These are phyloP conservation scores for Beauveria australis DNA, from an alignment of 2,329 filamentous ascomycete species.

Conservation along the genomic window DNA sequence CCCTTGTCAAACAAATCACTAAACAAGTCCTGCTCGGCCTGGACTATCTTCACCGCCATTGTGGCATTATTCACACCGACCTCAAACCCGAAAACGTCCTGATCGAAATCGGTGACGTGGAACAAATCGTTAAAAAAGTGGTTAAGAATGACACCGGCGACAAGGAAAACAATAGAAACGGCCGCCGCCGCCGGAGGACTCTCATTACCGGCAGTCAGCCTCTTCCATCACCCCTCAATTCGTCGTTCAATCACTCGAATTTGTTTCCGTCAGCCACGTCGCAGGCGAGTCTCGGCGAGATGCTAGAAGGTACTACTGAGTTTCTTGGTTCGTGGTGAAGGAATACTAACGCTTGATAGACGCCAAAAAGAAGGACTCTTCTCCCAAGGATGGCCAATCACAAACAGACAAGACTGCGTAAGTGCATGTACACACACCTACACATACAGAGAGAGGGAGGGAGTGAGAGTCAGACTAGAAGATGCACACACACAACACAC, in stretches of 20 bases:
- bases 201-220: constrained; percentile 97
- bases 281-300: constrained; percentile 72
- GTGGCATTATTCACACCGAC: constrained; percentile 97
- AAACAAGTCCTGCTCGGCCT: constrained; percentile 94
- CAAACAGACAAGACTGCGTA: constrained; percentile 92
- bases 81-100: constrained; percentile 96
- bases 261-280: constrained; percentile 56
- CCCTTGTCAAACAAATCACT: constrained; percentile 95
- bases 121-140: constrained; percentile 94
- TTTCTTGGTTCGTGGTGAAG: no score
- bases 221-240: constrained; percentile 86
- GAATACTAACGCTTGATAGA: constrained; percentile 15
- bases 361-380: constrained; percentile 34
- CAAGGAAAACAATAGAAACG: constrained; percentile 88
- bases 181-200: constrained; percentile 78
- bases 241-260: constrained; percentile 76
- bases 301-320: constrained; percentile 67
- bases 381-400: constrained; percentile 59
- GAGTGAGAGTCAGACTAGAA: background rate
- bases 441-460: background rate
- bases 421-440: constrained; percentile 28
- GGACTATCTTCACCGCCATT: constrained; percentile 95
- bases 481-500: background rate
- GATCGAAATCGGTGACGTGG: constrained; percentile 97
- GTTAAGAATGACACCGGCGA: constrained; percentile 70